phyloP scores from a whole-genome alignment of 2,329 filamentous ascomycete species.

The Pyrenochaeta sp. region DNA sequence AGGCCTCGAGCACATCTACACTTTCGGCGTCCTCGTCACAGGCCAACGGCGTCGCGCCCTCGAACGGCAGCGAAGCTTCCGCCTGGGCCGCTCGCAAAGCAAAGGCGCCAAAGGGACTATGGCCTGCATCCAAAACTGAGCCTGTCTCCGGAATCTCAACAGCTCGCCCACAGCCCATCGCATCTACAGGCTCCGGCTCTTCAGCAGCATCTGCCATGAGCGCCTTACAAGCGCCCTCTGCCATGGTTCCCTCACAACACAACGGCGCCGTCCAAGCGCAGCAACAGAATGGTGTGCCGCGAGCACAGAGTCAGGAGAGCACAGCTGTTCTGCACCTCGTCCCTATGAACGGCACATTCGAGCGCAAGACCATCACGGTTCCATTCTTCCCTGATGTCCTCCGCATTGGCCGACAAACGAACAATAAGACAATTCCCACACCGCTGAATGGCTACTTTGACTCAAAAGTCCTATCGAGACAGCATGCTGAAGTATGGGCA shows the following conservation, averaged over 20 bases:
- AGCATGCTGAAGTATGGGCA: constrained; percentile 96
- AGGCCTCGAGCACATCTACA: constrained; percentile 71
- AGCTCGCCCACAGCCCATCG: constrained; percentile 68
- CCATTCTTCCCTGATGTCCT: constrained; percentile 94
- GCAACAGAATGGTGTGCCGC: constrained; percentile 64
- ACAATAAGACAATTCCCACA: constrained; percentile 93
- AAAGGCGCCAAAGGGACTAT: constrained; percentile 64
- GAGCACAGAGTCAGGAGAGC: constrained; percentile 61
- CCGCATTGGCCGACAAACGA: constrained; percentile 94
- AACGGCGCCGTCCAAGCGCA: constrained; percentile 67
- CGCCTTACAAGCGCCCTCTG: constrained; percentile 68
- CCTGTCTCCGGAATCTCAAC: constrained; percentile 69
- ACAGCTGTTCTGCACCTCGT: constrained; percentile 84
- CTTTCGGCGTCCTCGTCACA: constrained; percentile 69
- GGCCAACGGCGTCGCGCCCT: constrained; percentile 65
- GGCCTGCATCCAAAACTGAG: constrained; percentile 72
- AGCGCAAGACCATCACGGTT: constrained; percentile 93
- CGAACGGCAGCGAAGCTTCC: constrained; percentile 36
- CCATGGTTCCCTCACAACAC: constrained; percentile 73
- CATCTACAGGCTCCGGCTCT: constrained; percentile 65
- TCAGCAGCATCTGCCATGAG: constrained; percentile 70
- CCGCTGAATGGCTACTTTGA: constrained; percentile 95
- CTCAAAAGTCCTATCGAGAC: constrained; percentile 94
- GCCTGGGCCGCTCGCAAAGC: constrained; percentile 57
- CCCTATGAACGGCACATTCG: constrained; percentile 95